A percentile compares a stretch with the other conserved stretches of the same genome.
phyloP scores from a whole-genome alignment of 768 basidiomycete species.

The Daedalea quercina region DNA sequence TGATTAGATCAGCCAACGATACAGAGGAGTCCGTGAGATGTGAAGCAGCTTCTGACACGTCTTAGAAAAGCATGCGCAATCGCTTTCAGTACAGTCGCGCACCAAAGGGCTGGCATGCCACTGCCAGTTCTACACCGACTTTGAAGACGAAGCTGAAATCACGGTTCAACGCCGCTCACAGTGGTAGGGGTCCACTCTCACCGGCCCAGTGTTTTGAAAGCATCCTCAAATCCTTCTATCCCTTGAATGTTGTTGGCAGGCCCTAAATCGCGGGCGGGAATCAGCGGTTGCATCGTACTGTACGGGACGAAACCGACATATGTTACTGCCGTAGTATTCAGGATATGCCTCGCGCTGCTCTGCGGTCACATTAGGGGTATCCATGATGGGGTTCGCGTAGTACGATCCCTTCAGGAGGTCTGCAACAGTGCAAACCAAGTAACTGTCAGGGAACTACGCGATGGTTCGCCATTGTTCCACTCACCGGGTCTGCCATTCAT shows the following conservation, averaged over 20 bases:
- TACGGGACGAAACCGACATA: conserved; percentile 48
- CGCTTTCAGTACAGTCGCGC: conserved; percentile 9
- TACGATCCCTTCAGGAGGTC: conserved; percentile 89
- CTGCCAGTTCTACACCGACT: conserved; percentile 75
- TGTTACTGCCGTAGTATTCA: conserved; percentile 85
- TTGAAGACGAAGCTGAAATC: conserved; percentile 53
- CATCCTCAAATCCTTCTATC: conserved; percentile 72
- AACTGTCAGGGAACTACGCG: background rate
- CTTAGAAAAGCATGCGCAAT: background rate
- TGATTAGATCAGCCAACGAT: conserved; percentile 67
- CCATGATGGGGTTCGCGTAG: conserved; percentile 83
- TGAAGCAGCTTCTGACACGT: conserved; percentile 45
- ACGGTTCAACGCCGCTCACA: background rate
- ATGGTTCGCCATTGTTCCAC: background rate
- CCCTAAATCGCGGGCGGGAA: conserved; percentile 37
- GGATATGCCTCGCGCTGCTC: conserved; percentile 53
- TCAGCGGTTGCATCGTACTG: background rate
- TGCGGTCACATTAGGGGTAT: conserved; percentile 53
- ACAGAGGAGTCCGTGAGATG: conserved; percentile 60
- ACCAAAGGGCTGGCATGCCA: conserved; percentile 92
- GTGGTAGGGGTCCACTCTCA: conserved; percentile 22
- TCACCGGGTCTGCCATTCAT: conserved; percentile 90
- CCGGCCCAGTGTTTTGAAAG: conserved; percentile 84
- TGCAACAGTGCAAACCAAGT: conserved; percentile 16
- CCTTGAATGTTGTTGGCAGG: conserved; percentile 49